Conservation (phyloP, 306 rosid genomes). For the Vigna unguiculata region DNA sequence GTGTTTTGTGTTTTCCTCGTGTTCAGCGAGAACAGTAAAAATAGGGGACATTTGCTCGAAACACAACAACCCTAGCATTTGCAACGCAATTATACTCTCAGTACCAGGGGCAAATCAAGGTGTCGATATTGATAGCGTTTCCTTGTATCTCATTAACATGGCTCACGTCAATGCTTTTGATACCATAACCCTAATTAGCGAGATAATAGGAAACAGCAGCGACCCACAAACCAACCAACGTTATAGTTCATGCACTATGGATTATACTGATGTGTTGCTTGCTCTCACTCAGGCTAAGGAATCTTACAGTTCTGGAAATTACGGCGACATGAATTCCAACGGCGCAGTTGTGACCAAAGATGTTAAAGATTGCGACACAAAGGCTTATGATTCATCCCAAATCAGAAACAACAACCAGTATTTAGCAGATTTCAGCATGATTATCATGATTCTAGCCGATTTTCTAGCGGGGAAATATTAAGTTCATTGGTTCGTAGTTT, state of each 20-base stretch:
- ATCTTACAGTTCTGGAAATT: background rate
- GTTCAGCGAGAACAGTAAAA: constrained; percentile 5
- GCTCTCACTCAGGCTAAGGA: background rate
- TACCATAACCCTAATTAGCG: background rate
- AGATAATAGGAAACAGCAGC: background rate
- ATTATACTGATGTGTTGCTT: constrained; percentile 1
- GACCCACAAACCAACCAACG: background rate
- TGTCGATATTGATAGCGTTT: background rate
- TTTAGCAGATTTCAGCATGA: constrained; percentile 25
- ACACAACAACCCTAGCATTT: constrained; percentile 21
- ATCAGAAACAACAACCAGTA: background rate
- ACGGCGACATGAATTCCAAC: background rate
- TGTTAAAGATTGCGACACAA: constrained; percentile 20
- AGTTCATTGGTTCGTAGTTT: background rate
- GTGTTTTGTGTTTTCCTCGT: background rate
- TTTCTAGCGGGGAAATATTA: background rate
- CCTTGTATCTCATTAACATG: background rate
- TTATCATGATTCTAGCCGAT: constrained; percentile 7
- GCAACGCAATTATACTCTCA: constrained; percentile 10
- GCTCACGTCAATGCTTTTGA: constrained; percentile 36
- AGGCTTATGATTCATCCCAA: constrained; percentile 3
- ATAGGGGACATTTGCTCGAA: constrained; percentile 26
- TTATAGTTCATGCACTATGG: background rate
- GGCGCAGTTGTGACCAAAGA: background rate
- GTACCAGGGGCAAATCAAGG: background rate